Evolutionary conservation across 805 yeast genomes (phyloP).

Genomic region (Candida sithepensis): DNA sequence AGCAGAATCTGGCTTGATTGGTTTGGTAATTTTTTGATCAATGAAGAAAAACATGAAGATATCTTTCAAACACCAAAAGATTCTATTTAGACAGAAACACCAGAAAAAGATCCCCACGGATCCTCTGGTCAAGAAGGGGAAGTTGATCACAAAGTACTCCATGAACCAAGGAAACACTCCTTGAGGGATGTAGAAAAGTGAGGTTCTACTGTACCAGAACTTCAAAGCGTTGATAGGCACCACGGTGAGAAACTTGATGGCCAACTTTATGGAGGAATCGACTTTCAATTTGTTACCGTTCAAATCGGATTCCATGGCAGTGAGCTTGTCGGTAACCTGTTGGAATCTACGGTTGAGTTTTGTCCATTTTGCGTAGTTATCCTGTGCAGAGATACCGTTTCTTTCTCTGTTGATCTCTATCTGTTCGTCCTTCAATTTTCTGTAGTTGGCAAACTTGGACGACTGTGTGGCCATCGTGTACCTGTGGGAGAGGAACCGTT

Average conservation of each 20-base stretch:
- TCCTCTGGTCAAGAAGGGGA: conserved; percentile 62
- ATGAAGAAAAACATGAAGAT: conserved; percentile 16
- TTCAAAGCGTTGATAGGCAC: conserved; percentile 48
- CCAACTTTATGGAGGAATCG: conserved; percentile 30
- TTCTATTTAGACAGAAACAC: conserved; percentile 39
- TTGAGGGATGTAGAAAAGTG: conserved; percentile 57
- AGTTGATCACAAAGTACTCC: conserved; percentile 45
- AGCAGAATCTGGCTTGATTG: background rate
- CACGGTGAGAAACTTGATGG: conserved; percentile 38
- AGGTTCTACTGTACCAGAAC: conserved; percentile 48
- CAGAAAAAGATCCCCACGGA: conserved; percentile 58
- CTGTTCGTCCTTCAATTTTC: conserved; percentile 40
- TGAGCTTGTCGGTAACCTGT: conserved; percentile 50
- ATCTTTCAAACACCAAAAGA: conserved; percentile 24
- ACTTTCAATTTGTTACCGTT: conserved; percentile 34
- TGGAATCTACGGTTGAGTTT: conserved; percentile 75
- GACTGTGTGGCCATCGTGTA: conserved; percentile 20
- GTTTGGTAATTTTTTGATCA: conserved; percentile 6
- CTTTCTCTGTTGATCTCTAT: conserved; percentile 48
- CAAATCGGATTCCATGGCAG: conserved; percentile 37
- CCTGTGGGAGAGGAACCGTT: conserved; percentile 9
- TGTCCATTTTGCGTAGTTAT: conserved; percentile 95
- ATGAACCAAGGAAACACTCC: conserved; percentile 57
- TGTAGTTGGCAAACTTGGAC: conserved; percentile 27
- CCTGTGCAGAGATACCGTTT: conserved; percentile 74